Base-by-base conservation (phyloP, 2,329 filamentous ascomycete species). In the Aspergillus fischeri region DNA sequence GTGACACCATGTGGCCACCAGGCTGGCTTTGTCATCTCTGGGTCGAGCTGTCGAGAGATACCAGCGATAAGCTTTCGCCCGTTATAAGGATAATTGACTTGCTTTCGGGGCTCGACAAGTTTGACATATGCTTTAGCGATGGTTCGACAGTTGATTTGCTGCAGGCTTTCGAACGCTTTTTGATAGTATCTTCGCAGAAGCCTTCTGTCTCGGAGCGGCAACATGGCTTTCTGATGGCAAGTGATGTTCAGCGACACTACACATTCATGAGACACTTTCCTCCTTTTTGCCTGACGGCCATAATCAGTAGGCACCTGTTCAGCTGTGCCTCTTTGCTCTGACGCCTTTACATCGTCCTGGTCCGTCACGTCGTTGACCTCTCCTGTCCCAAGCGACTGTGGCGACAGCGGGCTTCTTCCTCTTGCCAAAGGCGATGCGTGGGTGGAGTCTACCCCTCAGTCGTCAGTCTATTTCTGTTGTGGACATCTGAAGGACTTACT, bases 41-140 rank as follows among this genome's bases (percentile, higher is more conserved):
- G 71, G 44, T 72, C 66, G 14, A 70, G 64, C 38, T 68, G 63
- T 51, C 70, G 67, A 7, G 70, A 64, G 2, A 64, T 60, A 6
- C 71, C 71, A 1, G 64, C 63, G 29, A 71, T 66, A 17, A 67
- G 61, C 47, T 67, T 72, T 14, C 67, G 66, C 41, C 71, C 71
- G 53, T 73, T 73, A 54, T 73, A 73, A 8, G 71, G 71, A 42
- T 69, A 71, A 47, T 72, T 72, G 28, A 71, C 70, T 56, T 73
- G 71, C 42, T 73, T 73, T 35, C 70, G 68, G 14, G 71, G 71
- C 56, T 73, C 71, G 4, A 73, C 67, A n/a, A 72, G 55, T 55
- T 72, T 73, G 59, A 73, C 64, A 54, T 70, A 73, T 48, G 70
- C 70, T 49, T 73, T 73, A 14, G 71, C 71, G 4, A 73, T 60